Evolutionary conservation across 305 asterid species (phyloP).

Genomic region (Fraxinus velutina): DNA sequence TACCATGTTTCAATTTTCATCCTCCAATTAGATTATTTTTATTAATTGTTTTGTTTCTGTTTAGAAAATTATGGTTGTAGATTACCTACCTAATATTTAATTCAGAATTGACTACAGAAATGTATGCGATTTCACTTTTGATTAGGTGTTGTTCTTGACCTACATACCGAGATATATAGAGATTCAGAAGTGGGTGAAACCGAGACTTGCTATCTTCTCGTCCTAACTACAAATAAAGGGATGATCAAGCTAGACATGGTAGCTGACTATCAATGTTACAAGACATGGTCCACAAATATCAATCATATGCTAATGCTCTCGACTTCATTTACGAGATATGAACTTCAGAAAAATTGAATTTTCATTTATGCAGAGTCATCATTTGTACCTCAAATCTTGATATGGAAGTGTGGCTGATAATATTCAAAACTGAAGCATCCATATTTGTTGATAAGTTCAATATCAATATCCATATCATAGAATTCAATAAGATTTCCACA

Average conservation of each 20-base stretch:
- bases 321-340: slow-evolving; percentile 51
- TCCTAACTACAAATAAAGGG: slow-evolving; percentile 64
- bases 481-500: background rate
- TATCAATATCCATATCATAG: background rate
- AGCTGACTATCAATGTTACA: slow-evolving; percentile 56
- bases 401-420: background rate
- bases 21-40: slow-evolving; percentile 9
- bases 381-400: background rate
- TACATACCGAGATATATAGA: slow-evolving; percentile 69
- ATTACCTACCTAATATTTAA: background rate
- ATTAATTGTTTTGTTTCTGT: background rate
- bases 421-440: background rate
- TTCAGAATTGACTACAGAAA: background rate
- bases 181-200: slow-evolving; percentile 51
- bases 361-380: background rate
- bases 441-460: background rate
- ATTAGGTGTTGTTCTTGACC: slow-evolving; percentile 56
- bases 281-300: slow-evolving; percentile 72
- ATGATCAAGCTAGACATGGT: slow-evolving; percentile 66
- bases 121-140: background rate
- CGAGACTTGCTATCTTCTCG: slow-evolving; percentile 61
- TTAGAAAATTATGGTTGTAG: background rate
- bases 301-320: slow-evolving; percentile 77
- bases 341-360: slow-evolving; percentile 45
- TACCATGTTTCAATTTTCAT: slow-evolving; percentile 13